Evolutionary conservation across 2,329 filamentous ascomycete species (phyloP).

Genomic region (Periconia sp.): DNA sequence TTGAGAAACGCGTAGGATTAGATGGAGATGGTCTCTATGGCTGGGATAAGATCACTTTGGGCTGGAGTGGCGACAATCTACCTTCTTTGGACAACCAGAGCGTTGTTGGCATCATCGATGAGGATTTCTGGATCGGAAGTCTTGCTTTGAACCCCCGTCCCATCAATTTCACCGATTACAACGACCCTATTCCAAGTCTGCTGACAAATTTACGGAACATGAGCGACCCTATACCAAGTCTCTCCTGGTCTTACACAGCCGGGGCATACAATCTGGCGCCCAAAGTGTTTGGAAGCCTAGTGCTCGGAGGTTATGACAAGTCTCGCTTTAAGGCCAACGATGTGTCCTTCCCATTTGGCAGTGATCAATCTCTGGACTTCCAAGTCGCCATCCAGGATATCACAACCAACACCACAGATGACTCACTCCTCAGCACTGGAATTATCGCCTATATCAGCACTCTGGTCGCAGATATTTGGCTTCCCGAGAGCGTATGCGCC

Average conservation of each 20-base stretch:
- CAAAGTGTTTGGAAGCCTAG: conserved; percentile 39
- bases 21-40: conserved; percentile 42
- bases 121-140: conserved; percentile 46
- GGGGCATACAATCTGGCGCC: conserved; percentile 39
- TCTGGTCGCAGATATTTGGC: conserved; percentile 48
- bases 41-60: conserved; percentile 40
- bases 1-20: conserved; percentile 36
- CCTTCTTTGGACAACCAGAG: conserved; percentile 40
- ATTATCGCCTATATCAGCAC: conserved; percentile 46
- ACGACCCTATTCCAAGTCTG: conserved; percentile 36
- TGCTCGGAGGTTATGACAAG: conserved; percentile 48
- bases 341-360: conserved; percentile 31
- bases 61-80: conserved; percentile 29
- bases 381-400: conserved; percentile 33
- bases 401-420: conserved; percentile 25
- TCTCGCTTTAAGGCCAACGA: conserved; percentile 36
- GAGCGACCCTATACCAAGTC: conserved; percentile 41
- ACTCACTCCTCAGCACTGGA: conserved; percentile 20
- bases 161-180: conserved; percentile 48
- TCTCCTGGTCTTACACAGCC: conserved; percentile 51
- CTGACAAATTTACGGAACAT: conserved; percentile 29
- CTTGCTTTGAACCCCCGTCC: conserved; percentile 46
- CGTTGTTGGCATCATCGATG: conserved; percentile 43
- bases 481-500: conserved; percentile 42
- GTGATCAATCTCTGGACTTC: conserved; percentile 31